Evolutionary conservation across 225 moss, liverwort and hornwort species (phyloP), one percentile per base, ranked within the genome.

Genomic region (Pseudisothecium myosuroides): DNA sequence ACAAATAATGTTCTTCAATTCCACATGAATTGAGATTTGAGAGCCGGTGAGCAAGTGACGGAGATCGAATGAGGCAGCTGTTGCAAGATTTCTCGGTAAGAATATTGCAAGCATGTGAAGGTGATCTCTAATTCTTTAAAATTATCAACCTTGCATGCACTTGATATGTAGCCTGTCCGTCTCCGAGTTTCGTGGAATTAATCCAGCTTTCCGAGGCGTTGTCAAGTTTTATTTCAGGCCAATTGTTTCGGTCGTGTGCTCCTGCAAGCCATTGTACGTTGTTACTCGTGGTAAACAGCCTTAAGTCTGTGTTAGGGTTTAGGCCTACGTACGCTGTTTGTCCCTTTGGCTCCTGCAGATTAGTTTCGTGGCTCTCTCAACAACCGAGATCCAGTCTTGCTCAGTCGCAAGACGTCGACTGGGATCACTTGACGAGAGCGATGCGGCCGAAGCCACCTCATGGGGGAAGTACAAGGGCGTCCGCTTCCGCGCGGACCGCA

Each of bases 401-500:
- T 28, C 72, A 31, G 31, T 28, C 47, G 82, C 81, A 71, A 83
- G 88, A 85, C 85, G 54, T 54, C 77, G 32, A 55, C 75, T 24
- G 32, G 50, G 66, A 80, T 31, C 78, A 10, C 20, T 54, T 79
- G 89, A 80, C 71, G 66, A 64, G 60, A 50, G 52, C 41, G 85
- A 84, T 85, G 87, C 34, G 69, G 54, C 73, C 54, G 63, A 83
- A 80, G 63, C 71, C 45, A 28, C 56, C 32, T 22, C 72, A 84
- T 78, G 80, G 64, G 67, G 61, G 76, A 90, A 83, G 59, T 92
- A 61, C 87, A 87, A 89, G 47, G 92, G 92, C 16, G 89, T 89
- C 74, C 90, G 92, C 87, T 91, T 86, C 87, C 89, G 92, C 18
- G 79, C 89, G 80, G 87, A 91, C 59, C 92, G 90, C 87, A 90